These are phyloP conservation scores for Echites panduratus DNA, from an alignment of 257 asterid genomes.

Conservation along the genomic window DNA sequence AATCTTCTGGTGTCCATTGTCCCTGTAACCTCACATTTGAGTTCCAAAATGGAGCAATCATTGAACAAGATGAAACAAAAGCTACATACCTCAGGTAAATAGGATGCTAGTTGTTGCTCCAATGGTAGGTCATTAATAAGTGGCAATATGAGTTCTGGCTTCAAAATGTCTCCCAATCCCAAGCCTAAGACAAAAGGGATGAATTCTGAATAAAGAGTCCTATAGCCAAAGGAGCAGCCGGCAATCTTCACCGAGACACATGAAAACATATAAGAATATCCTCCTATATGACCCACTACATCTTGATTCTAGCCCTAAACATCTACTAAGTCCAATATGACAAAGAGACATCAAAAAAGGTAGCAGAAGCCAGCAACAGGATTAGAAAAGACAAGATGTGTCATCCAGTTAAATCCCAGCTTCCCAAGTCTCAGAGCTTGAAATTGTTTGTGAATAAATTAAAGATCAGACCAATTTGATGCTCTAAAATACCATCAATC, in stretches of 20 bases:
- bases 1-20: constrained; percentile 67
- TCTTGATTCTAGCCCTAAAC: background rate
- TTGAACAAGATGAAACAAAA: constrained; percentile 9
- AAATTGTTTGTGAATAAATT: background rate
- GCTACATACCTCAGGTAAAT: constrained; percentile 71
- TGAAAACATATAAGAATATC: background rate
- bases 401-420: background rate
- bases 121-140: constrained; percentile 59
- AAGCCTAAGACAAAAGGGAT: constrained; percentile 45
- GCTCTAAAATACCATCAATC: too few relatives aligned
- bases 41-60: constrained; percentile 19
- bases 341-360: background rate
- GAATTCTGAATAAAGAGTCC: constrained; percentile 1
- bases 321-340: background rate
- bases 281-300: background rate
- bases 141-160: constrained; percentile 71
- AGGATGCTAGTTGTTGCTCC: constrained; percentile 58
- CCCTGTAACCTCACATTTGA: constrained; percentile 45
- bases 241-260: background rate
- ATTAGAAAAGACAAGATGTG: too few relatives aligned
- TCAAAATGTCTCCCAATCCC: constrained; percentile 90
- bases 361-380: too few relatives aligned
- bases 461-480: background rate
- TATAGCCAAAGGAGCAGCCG: background rate
- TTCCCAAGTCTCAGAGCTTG: background rate